phyloP scores from a whole-genome alignment of 176 grass and related monocot genomes.

The Melocanna baccifera region DNA sequence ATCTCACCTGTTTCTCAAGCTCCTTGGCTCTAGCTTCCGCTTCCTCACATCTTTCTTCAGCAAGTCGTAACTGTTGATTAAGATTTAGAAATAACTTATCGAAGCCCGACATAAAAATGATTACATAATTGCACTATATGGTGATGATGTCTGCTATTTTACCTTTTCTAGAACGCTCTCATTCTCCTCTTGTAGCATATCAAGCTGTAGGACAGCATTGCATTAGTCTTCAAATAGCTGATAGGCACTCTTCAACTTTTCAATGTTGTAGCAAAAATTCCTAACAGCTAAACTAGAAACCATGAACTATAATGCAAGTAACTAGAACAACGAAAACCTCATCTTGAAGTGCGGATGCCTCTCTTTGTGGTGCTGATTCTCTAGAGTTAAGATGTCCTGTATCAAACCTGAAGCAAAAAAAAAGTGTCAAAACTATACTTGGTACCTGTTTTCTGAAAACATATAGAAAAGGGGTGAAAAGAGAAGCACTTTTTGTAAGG shows the following conservation, averaged over 20 bases:
- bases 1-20: slow-evolving; percentile 89
- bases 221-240: slow-evolving; percentile 40
- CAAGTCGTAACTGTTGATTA: slow-evolving; percentile 73
- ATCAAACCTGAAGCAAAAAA: slow-evolving; percentile 56
- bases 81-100: slow-evolving; percentile 29
- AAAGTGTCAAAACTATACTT: not conserved
- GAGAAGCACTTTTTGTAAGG: not conserved
- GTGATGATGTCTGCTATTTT: slow-evolving; percentile 23
- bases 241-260: slow-evolving; percentile 25
- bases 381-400: slow-evolving; percentile 47
- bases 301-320: not conserved
- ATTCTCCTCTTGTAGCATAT: slow-evolving; percentile 99
- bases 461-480: not conserved
- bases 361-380: slow-evolving; percentile 60
- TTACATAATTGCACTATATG: not conserved
- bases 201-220: slow-evolving; percentile 67
- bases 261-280: slow-evolving; percentile 22
- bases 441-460: slow-evolving; percentile 8
- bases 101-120: slow-evolving; percentile 1
- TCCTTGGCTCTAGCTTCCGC: slow-evolving; percentile 90
- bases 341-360: slow-evolving; percentile 88
- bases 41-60: slow-evolving; percentile 91
- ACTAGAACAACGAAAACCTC: slow-evolving; percentile 60
- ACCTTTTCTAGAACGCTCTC: slow-evolving; percentile 92
- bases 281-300: slow-evolving; percentile 25